Evolutionary conservation across 495 filamentous ascomycete genomes (phyloP), one percentile per base, ranked within the genome.

Genomic region (Lepraria neglecta): DNA sequence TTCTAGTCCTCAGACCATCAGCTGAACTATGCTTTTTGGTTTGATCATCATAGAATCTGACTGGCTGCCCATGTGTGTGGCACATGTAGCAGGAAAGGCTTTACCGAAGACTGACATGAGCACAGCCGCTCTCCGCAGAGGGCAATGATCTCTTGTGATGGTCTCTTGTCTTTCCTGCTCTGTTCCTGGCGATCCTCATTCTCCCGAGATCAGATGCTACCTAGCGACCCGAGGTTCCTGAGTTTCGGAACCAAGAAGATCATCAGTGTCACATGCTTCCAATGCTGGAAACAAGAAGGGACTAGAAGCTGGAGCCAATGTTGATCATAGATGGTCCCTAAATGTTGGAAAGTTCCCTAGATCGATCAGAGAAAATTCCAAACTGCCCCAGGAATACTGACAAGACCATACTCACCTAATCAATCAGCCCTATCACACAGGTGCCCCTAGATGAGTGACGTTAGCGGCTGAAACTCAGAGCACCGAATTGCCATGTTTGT

Each of bases 1-100:
- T n/a, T n/a, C n/a, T n/a, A n/a, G n/a, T n/a, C n/a, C n/a, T n/a
- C n/a, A n/a, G n/a, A n/a, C n/a, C n/a, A n/a, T n/a, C 65, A 69
- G 63, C 27, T 56, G 58, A 69, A 69, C 62, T 65, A 69, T 65
- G 62, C 56, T n/a, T 65, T 60, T 60, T 17, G 55, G n/a, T 50
- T 54, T 40, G n/a, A 67, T 67, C 62, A 65, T 68, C 62, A 69
- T 44, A 35, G 56, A 45, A 65, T 31, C 27, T 44, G 21, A 17
- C 21, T 17, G 28, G 56, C 31, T 42, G 30, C 44, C 4, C 31
- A 33, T 31, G 15, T 19, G 4, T 31, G n/a, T 21, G 42, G 12
- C 17, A 46, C 27, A 31, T 28, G 50, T n/a, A 33, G 50, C 50
- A n/a, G 50, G 7, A 38, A 33, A 19, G 11, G 10, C n/a, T 17